Percentiles rank a stretch among this genome's conserved stretches.
phyloP scores from a whole-genome alignment of 2,329 filamentous ascomycete species.

The Paecilomyces variotii region DNA sequence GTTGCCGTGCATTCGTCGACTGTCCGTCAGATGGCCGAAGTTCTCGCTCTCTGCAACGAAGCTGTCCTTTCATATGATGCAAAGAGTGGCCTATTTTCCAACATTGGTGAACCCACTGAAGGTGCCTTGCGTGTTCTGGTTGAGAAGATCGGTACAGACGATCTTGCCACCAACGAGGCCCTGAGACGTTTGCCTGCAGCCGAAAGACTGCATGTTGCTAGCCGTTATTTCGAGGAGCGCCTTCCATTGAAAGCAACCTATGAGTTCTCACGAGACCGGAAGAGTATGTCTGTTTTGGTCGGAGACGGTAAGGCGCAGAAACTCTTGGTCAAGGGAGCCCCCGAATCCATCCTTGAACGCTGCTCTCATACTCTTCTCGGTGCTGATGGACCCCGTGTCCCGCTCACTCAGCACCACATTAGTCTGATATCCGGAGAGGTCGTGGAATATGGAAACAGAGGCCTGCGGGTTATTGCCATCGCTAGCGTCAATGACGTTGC shows the following conservation, averaged over 20 bases:
- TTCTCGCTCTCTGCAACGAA: constrained; percentile 77
- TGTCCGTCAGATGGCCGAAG: constrained; percentile 66
- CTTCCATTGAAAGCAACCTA: constrained; percentile 74
- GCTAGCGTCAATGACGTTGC: constrained; percentile 73
- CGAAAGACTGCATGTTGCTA: constrained; percentile 70
- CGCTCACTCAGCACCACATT: constrained; percentile 60
- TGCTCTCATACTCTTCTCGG: constrained; percentile 78
- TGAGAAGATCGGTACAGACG: constrained; percentile 86
- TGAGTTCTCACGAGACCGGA: constrained; percentile 94
- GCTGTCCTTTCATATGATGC: constrained; percentile 73
- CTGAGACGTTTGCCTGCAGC: constrained; percentile 41
- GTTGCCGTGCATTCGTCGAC: constrained; percentile 65
- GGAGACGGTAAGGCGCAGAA: constrained; percentile 62
- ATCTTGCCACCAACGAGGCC: constrained; percentile 50
- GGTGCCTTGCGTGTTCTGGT: constrained; percentile 83
- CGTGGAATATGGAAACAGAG: constrained; percentile 81
- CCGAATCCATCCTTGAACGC: constrained; percentile 86
- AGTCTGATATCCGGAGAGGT: constrained; percentile 70
- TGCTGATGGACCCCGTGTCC: constrained; percentile 65
- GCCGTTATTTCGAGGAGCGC: constrained; percentile 72
- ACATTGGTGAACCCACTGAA: constrained; percentile 90
- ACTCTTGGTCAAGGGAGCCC: constrained; percentile 91
- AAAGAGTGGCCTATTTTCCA: constrained; percentile 65
- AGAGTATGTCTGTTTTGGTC: constrained; percentile 97
- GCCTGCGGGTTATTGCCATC: constrained; percentile 88